Evolutionary conservation across 2,329 filamentous ascomycete genomes (phyloP).

Genomic region (Xylariaceae sp.): DNA sequence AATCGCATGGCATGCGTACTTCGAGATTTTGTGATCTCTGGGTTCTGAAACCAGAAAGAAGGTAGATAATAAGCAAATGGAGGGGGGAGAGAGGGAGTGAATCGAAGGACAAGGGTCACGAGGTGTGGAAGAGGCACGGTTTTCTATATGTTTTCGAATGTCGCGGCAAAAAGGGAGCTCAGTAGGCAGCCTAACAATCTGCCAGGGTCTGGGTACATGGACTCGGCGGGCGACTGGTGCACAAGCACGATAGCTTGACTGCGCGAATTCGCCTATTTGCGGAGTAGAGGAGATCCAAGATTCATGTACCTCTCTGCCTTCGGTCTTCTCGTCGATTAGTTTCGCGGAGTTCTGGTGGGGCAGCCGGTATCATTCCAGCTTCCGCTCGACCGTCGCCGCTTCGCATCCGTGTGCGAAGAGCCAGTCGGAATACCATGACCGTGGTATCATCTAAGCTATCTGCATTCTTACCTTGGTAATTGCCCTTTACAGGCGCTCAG

Average conservation of each 20-base stretch:
- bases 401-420: constrained; percentile 7
- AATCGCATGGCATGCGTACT: not conserved
- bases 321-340: no score
- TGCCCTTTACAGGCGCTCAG: no score
- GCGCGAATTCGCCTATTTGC: no score
- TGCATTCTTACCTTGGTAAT: constrained; percentile 10
- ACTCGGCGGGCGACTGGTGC: no score
- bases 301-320: no score
- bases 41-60: constrained; percentile 5
- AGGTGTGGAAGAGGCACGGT: constrained; percentile 9
- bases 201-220: no score
- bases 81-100: constrained; percentile 18
- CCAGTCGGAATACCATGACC: constrained; percentile 11
- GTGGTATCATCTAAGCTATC: no score
- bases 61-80: not conserved
- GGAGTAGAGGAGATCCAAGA: no score
- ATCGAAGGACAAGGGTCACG: constrained; percentile 3
- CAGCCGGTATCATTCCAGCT: constrained; percentile 12
- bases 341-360: constrained; percentile 14
- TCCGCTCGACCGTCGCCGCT: constrained; percentile 27
- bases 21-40: not conserved
- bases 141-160: constrained; percentile 16
- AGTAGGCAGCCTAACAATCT: not conserved
- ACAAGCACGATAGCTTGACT: no score
- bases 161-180: constrained; percentile 5